Base-by-base conservation (phyloP, 2,329 filamentous ascomycete genomes). In the Penicillium olsonii region DNA sequence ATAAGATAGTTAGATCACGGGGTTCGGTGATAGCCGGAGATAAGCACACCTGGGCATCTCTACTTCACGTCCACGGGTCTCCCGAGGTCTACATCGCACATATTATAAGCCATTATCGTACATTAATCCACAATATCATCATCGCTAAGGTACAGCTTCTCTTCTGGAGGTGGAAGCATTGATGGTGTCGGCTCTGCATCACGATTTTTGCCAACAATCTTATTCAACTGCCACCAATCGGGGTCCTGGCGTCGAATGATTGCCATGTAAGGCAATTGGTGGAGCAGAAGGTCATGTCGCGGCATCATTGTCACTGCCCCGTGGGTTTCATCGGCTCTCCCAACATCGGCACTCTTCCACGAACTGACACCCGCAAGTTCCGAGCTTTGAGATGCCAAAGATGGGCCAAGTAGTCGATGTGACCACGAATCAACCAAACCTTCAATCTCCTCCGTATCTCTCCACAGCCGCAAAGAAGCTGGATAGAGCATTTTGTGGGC, bases 401-500 rank as follows among this genome's bases (percentile, higher is more conserved):
- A 63, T 66, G 26, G 68, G 48, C 65, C 55, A 11, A 68, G 57
- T 38, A 57, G 67, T 46, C 54, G 71, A 54, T 48, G 71, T 67
- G 56, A 64, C 71, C 66, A 78, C 35, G 65, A 52, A 55, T 68
- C 43, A 50, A 95, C 74, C 1, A 90, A 68, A 0, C 83, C 84
- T 53, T 90, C 87, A 5, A 92, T 79, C 66, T 96, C 92, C 66
- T 97, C 92, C 55, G 84, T 87, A 47, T 84, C 81, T 52, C 87
- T 82, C 90, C 92, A 96, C 10, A 96, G 71, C 60, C 90, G 90
- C 35, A 95, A 75, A 47, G 87, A 90, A 0, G 85, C 85, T 0
- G 94, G 94, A 64, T 94, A 99, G 59, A 92, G 95, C 89, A 99
- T 96, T 64, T 88, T 92, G 73, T 85, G 87, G 0, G 87, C 82